These are phyloP conservation scores for Zygosaccharomyces bisporus DNA, from an alignment of 805 yeast genomes.

Conservation along the genomic window DNA sequence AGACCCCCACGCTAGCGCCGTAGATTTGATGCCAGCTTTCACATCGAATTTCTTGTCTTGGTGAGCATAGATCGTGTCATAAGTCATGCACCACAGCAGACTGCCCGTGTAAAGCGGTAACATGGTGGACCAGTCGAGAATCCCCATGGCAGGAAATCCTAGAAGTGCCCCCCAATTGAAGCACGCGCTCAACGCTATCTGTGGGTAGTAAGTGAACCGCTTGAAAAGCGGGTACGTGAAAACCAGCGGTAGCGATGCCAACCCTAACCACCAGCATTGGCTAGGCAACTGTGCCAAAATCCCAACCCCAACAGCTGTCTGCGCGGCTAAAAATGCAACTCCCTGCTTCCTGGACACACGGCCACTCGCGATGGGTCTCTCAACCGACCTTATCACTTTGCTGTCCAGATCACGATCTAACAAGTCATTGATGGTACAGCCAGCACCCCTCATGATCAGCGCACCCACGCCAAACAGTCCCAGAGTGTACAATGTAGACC, in stretches of 20 bases:
- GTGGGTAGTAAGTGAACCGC: constrained; percentile 94
- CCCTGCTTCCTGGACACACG: constrained; percentile 73
- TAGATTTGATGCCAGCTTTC: constrained; percentile 87
- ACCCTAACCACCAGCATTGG: constrained; percentile 79
- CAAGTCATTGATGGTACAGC: constrained; percentile 92
- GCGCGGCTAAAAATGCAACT: constrained; percentile 62
- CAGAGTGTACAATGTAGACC: constrained; percentile 57
- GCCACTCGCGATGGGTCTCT: constrained; percentile 91
- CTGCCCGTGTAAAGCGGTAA: constrained; percentile 71
- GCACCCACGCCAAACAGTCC: constrained; percentile 80
- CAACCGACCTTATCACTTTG: constrained; percentile 82
- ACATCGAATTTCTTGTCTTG: constrained; percentile 90
- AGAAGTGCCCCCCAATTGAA: constrained; percentile 93
- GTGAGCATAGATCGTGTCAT: constrained; percentile 96
- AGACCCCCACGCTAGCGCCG: constrained; percentile 93
- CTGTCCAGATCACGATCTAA: constrained; percentile 78
- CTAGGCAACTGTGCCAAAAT: constrained; percentile 70
- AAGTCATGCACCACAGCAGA: constrained; percentile 89
- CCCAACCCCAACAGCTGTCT: constrained; percentile 67
- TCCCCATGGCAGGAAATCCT: constrained; percentile 95
- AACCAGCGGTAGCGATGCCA: constrained; percentile 73
- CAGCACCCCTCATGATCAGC: constrained; percentile 93
- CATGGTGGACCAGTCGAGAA: constrained; percentile 73
- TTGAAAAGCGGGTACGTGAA: constrained; percentile 90
- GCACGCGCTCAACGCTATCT: constrained; percentile 70